Evolutionary conservation across 2,329 filamentous ascomycete genomes (phyloP).

Genomic region (Xylaria sp.): DNA sequence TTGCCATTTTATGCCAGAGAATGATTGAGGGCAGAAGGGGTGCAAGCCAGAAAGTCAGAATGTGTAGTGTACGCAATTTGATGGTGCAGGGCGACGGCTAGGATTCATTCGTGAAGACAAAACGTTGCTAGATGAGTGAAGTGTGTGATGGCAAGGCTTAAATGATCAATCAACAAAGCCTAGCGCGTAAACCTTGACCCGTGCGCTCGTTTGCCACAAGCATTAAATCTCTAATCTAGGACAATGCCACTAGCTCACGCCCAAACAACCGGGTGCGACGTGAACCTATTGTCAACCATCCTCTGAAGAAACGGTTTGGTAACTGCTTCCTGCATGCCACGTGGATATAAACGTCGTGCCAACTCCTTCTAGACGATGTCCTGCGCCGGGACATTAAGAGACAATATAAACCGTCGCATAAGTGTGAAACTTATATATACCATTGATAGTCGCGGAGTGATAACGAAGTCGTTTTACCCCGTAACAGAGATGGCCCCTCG

Average conservation of each 20-base stretch:
- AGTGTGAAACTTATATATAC: no score
- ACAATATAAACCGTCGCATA: background rate
- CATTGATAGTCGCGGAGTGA: no score
- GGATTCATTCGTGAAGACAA: no score
- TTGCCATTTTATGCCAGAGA: background rate
- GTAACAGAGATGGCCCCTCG: background rate
- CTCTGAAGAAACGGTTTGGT: background rate
- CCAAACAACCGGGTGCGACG: background rate
- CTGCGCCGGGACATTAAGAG: background rate
- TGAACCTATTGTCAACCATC: background rate
- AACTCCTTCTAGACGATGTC: conserved; percentile 2
- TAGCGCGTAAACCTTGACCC: background rate
- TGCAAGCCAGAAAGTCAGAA: background rate
- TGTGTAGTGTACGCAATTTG: background rate
- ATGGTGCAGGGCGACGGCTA: background rate
- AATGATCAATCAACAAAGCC: no score
- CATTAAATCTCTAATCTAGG: background rate
- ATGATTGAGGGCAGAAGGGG: background rate
- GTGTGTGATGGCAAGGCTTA: no score
- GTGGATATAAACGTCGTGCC: background rate
- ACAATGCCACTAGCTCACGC: background rate
- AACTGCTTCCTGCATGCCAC: background rate
- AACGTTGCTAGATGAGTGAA: no score
- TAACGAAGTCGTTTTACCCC: no score
- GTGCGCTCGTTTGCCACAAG: background rate